Percentiles rank a stretch among this genome's conserved stretches.
Evolutionary conservation across 371 early-diverging fungal species (phyloP).

Genomic region (Mucor piriformis): DNA sequence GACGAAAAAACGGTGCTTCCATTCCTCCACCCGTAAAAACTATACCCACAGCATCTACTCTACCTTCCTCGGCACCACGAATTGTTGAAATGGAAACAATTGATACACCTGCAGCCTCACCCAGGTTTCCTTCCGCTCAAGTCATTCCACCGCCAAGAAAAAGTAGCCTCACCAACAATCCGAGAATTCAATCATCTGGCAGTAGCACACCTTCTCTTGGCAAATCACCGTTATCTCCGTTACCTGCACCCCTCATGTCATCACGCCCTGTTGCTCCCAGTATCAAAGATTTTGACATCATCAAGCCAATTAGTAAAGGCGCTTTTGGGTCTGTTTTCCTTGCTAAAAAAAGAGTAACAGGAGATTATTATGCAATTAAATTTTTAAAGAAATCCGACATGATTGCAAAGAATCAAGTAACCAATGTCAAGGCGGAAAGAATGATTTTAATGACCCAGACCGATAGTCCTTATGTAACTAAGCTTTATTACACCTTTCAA

Average conservation of each 20-base stretch:
- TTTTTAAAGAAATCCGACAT: constrained; percentile 88
- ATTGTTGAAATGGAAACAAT: constrained; percentile 46
- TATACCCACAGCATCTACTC: background rate
- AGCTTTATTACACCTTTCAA: constrained; percentile 92
- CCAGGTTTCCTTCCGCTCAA: constrained; percentile 15
- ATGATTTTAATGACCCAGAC: constrained; percentile 85
- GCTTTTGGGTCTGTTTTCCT: constrained; percentile 91
- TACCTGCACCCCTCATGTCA: constrained; percentile 40
- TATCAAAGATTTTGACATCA: constrained; percentile 90
- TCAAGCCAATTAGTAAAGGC: constrained; percentile 91
- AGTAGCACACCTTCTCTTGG: constrained; percentile 18
- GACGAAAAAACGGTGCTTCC: background rate
- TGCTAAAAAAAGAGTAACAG: constrained; percentile 83
- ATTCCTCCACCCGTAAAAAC: constrained; percentile 2
- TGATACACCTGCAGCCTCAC: constrained; percentile 44
- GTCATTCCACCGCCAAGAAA: background rate
- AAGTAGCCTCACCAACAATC: constrained; percentile 2
- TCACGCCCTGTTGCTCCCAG: constrained; percentile 64
- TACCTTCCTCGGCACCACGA: constrained; percentile 10
- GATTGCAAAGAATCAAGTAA: constrained; percentile 92
- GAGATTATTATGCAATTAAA: constrained; percentile 90
- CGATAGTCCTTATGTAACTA: constrained; percentile 93
- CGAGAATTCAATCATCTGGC: constrained; percentile 6
- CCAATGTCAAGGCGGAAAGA: constrained; percentile 87
- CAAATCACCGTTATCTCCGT: constrained; percentile 51